Evolutionary conservation across 106 monocot genomes (phyloP).

Genomic region (Narthecium ossifragum): DNA sequence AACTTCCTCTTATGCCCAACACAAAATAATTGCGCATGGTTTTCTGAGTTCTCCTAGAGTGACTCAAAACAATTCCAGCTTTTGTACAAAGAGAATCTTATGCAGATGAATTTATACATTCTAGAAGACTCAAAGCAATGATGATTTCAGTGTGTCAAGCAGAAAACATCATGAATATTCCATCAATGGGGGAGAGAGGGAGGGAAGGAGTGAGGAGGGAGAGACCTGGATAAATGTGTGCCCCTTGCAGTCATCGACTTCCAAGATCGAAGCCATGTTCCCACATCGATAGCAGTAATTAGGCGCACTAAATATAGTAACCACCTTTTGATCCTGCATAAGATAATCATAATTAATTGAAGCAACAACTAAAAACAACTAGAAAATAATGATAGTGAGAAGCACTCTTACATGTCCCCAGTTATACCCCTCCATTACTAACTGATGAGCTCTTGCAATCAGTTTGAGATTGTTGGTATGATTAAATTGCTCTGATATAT

Average conservation of each 20-base stretch:
- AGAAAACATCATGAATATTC: too few species aligned
- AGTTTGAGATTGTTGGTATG: conserved; percentile 87
- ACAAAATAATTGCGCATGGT: too few species aligned
- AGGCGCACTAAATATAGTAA: conserved; percentile 98
- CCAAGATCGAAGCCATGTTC: conserved; percentile 97
- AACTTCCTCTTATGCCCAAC: too few species aligned
- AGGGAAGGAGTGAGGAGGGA: background rate
- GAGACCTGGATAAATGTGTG: conserved; percentile 96
- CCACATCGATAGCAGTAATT: conserved; percentile 99
- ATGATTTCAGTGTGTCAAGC: too few species aligned
- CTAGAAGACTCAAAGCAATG: too few species aligned
- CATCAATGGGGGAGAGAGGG: too few species aligned
- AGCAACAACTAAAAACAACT: background rate
- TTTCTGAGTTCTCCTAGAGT: too few species aligned
- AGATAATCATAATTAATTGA: background rate
- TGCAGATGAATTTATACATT: too few species aligned
- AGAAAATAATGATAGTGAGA: conserved; percentile 2
- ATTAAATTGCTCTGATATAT: conserved; percentile 99
- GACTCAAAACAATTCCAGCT: too few species aligned
- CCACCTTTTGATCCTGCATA: conserved; percentile 90
- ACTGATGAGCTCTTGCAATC: conserved; percentile 98
- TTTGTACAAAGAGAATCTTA: too few species aligned
- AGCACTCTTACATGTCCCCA: conserved; percentile 83
- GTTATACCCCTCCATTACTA: conserved; percentile 99
- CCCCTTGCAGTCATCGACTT: conserved; percentile 95